Base-by-base conservation (phyloP, 768 basidiomycete species). In the Suillus alpinus region DNA sequence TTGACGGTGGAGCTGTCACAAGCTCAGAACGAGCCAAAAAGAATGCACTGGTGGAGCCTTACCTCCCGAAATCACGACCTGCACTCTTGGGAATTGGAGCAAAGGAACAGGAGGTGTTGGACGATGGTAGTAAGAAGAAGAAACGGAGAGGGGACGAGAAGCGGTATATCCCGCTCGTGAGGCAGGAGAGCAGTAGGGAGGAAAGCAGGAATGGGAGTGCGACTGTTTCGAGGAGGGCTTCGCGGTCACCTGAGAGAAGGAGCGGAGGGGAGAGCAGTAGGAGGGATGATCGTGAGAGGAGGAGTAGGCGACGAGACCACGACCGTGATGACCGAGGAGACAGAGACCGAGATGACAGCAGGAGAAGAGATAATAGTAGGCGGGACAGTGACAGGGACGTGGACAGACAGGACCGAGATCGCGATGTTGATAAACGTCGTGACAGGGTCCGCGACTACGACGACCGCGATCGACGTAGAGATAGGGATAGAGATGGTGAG, bases 11-110 rank as follows among this genome's bases (percentile, higher is more conserved):
- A 4, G 86, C 88, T 4, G 92, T 91, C 3, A 81, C 86, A 26
- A 80, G 83, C 51, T 59, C 47, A 47, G 86, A 83, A 40, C 78
- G 83, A 9, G 81, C 85, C 16, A 81, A 65, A 2, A 73, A 74
- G 56, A 78, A 84, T 62, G 90, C 86, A 2, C 71, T 86, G 16
- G 80, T 85, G 2, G 86, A 94, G 66, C 89, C 95, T 1, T 95
- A 93, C 71, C 75, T 95, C 0, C 97, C 97, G 0, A 77, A 81
- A 58, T 78, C 91, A 2, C 83, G 97, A 16, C 95, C 96, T 0
- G 88, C 94, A 0, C 74, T 98, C 13, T 76, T 98, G 10, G 97
- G 96, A 0, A 89, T 99, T 32, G 95, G 97, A 2, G 97, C 97
- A 2, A 98, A 97, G 69, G 91, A 95, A 67, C 81, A 83, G 65